These are phyloP conservation scores for Protomyces pachydermus DNA, from an alignment of 1,139 yeast species.

Conservation along the genomic window DNA sequence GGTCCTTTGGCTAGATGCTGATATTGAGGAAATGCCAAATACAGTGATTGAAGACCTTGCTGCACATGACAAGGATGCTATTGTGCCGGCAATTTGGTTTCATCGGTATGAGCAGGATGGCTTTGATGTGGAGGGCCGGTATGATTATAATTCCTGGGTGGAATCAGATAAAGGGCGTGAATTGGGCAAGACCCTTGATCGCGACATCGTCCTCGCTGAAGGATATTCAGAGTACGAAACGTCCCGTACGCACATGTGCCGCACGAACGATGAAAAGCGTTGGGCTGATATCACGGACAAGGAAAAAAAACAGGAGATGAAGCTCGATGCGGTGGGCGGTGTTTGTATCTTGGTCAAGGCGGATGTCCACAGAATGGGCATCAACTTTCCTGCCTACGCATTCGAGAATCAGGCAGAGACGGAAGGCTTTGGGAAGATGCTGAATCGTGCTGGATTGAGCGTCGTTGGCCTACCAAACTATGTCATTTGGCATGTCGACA, in stretches of 20 bases:
- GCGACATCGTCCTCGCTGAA: constrained; percentile 85
- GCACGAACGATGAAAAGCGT: constrained; percentile 30
- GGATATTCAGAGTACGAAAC: constrained; percentile 89
- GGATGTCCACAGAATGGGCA: constrained; percentile 72
- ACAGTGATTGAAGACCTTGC: constrained; percentile 72
- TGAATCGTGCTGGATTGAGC: constrained; percentile 67
- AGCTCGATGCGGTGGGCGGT: constrained; percentile 85
- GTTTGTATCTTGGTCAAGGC: constrained; percentile 82
- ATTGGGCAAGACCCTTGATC: constrained; percentile 60
- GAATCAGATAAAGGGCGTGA: constrained; percentile 69
- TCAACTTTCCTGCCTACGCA: constrained; percentile 83
- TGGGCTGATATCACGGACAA: constrained; percentile 49
- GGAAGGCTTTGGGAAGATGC: constrained; percentile 83
- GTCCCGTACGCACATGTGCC: constrained; percentile 53
- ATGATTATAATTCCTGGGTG: constrained; percentile 63
- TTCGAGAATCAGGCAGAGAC: constrained; percentile 89
- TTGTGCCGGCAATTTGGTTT: constrained; percentile 85
- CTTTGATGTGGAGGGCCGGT: constrained; percentile 48
- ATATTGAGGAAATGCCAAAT: constrained; percentile 77
- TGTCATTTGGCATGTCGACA: constrained; percentile 59
- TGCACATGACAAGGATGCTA: constrained; percentile 67
- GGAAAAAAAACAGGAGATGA: constrained; percentile 59
- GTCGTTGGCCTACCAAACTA: constrained; percentile 89
- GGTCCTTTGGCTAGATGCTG: constrained; percentile 95
- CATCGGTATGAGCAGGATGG: constrained; percentile 67